Evolutionary conservation across 306 rosid species (phyloP).

Genomic region (Dryas octopetala): DNA sequence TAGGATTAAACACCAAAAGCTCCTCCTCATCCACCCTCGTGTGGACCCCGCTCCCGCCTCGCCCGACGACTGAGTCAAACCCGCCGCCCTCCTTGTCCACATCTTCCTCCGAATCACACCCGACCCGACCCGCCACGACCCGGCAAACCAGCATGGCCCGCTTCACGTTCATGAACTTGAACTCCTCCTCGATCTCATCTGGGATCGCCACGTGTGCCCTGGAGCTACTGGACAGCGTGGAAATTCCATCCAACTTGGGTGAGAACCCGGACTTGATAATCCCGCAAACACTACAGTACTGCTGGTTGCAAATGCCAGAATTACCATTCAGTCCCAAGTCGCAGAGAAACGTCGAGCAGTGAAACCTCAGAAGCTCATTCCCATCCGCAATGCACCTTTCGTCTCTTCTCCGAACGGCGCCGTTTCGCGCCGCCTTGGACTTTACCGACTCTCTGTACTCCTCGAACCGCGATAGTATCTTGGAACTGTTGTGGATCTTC

Average conservation of each 20-base stretch:
- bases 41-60: conserved; percentile 56
- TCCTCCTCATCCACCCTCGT: conserved; percentile 77
- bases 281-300: conserved; percentile 80
- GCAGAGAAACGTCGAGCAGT: conserved; percentile 80
- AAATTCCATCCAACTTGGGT: conserved; percentile 80
- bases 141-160: conserved; percentile 90
- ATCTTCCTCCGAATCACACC: conserved; percentile 49
- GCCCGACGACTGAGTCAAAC: conserved; percentile 73
- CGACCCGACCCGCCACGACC: conserved; percentile 89
- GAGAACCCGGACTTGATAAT: conserved; percentile 87
- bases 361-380: conserved; percentile 88
- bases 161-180: conserved; percentile 81
- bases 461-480: conserved; percentile 77
- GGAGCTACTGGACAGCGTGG: conserved; percentile 85
- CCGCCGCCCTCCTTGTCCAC: conserved; percentile 62
- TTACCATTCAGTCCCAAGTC: conserved; percentile 71
- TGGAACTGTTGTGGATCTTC: conserved; percentile 83
- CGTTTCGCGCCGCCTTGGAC: conserved; percentile 54
- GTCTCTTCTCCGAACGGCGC: conserved; percentile 45
- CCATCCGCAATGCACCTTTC: conserved; percentile 95
- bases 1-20: conserved; percentile 80
- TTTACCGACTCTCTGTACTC: conserved; percentile 82
- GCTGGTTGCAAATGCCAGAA: conserved; percentile 69
- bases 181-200: conserved; percentile 75
- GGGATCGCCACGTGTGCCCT: conserved; percentile 86